These are phyloP conservation scores for Barnettozyma californica DNA, from an alignment of 805 yeast genomes.

Conservation along the genomic window DNA sequence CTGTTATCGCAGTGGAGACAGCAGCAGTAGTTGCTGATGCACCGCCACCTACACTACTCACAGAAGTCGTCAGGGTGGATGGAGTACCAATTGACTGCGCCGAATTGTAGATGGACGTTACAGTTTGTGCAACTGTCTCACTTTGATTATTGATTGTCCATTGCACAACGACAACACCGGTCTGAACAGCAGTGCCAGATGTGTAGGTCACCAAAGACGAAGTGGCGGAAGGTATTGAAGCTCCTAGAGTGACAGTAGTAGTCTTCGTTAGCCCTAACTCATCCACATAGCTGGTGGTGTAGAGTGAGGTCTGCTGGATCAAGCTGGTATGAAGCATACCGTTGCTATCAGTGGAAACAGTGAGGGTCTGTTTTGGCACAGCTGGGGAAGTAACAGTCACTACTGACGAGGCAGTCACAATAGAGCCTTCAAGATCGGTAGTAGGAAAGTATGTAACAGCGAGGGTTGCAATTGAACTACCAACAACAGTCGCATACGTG, in stretches of 20 bases:
- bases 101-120: not conserved
- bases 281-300: not conserved
- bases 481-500: not conserved
- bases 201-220: too few species aligned
- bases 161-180: not conserved
- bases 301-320: not conserved
- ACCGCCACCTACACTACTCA: not conserved
- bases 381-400: not conserved
- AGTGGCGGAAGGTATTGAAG: too few species aligned
- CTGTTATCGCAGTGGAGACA: not conserved
- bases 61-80: not conserved
- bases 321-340: not conserved
- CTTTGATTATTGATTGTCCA: not conserved
- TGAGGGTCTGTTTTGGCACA: not conserved
- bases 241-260: not conserved
- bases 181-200: too few species aligned
- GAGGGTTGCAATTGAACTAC: not conserved
- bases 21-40: slow-evolving; percentile 1
- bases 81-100: not conserved
- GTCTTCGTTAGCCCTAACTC: not conserved
- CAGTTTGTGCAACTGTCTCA: too few species aligned
- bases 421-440: not conserved
- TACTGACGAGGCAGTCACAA: not conserved
- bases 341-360: not conserved
- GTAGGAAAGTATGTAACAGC: slow-evolving; percentile 1